These are phyloP conservation scores for Punctularia strigosozonata DNA, from an alignment of 768 basidiomycete species.

Conservation along the genomic window DNA sequence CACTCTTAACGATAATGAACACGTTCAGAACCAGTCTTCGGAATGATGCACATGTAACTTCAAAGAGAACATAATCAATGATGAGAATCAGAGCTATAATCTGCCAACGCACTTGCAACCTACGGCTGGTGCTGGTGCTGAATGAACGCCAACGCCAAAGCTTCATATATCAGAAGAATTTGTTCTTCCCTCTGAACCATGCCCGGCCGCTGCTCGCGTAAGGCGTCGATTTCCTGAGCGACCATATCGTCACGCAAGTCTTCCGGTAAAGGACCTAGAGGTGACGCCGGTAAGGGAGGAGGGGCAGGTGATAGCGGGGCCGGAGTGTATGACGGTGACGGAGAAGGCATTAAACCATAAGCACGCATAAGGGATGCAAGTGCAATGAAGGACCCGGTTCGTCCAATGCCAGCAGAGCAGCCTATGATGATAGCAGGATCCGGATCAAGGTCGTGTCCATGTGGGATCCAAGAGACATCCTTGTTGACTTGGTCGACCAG, in stretches of 20 bases:
- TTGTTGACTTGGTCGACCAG: constrained; percentile 58
- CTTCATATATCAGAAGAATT: constrained; percentile 49
- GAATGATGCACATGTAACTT: no score
- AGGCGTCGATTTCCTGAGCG: constrained; percentile 58
- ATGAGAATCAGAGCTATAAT: no score
- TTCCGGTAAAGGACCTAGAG: constrained; percentile 45
- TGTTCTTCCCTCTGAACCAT: constrained; percentile 77
- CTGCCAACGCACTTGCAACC: no score
- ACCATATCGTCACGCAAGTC: constrained; percentile 43
- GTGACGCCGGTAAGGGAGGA: constrained; percentile 35
- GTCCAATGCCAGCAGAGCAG: constrained; percentile 82
- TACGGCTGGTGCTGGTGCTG: no score
- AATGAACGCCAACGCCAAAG: constrained; percentile 22
- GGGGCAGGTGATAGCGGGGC: constrained; percentile 15
- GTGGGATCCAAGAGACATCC: constrained; percentile 22
- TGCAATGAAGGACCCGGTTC: constrained; percentile 81
- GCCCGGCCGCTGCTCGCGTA: constrained; percentile 70
- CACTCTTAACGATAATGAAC: no score
- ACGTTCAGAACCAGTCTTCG: no score
- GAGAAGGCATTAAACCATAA: constrained; percentile 27
- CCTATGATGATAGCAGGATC: constrained; percentile 75
- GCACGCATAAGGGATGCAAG: constrained; percentile 67
- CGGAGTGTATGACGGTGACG: constrained; percentile 16
- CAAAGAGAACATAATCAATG: no score
- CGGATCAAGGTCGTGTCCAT: constrained; percentile 23